Base-by-base conservation (phyloP, 2,329 filamentous ascomycete species). In the Periconia digitata region DNA sequence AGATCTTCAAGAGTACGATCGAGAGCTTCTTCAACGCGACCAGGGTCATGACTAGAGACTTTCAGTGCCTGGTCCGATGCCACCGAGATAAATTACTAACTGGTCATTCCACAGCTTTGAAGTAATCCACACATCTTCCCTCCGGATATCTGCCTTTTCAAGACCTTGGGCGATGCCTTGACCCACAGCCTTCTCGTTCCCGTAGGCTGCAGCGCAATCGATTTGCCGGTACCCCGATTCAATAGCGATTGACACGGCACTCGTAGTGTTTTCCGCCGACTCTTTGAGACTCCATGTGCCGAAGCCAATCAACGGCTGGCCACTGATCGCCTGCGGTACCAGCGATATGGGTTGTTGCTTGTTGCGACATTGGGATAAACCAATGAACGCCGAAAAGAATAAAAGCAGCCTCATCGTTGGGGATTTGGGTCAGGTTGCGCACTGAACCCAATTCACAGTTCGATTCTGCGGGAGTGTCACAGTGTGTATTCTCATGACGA, bases 1-100 rank as follows among this genome's bases (percentile, higher is more conserved):
- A 87, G 87, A 91, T 78, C 91, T 15, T 84, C 79, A 63, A 92
- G 75, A 59, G 83, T 86, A 76, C 54, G 81, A 78, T 51, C 92
- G 74, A 92, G 89, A 67, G 83, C 84, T 71, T 81, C 82, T 72
- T 76, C 79, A 15, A 56, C 53, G n/a, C 47, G 46, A 27, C 44
- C 40, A 4, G 47, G 43, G 15, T 46, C 47, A 21, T 56, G 53
- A 43, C 53, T 53, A 8, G 17, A 12, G 5, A 22, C 23, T 17
- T 41, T 46, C n/a, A 49, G 36, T 2, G 20, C 4, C 10, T 27
- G 15, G 20, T 37, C 15, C 6, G 6, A 39, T 2, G 23, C 29
- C 6, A 17, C 3, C 18, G 18, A 2, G 22, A 7, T 6, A 35
- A 21, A 20, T 16, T 22, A 24, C 46, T 15, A 45, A 49, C 50